phyloP scores from a whole-genome alignment of 441 rosid genomes.

The Populus trichocarpa region DNA sequence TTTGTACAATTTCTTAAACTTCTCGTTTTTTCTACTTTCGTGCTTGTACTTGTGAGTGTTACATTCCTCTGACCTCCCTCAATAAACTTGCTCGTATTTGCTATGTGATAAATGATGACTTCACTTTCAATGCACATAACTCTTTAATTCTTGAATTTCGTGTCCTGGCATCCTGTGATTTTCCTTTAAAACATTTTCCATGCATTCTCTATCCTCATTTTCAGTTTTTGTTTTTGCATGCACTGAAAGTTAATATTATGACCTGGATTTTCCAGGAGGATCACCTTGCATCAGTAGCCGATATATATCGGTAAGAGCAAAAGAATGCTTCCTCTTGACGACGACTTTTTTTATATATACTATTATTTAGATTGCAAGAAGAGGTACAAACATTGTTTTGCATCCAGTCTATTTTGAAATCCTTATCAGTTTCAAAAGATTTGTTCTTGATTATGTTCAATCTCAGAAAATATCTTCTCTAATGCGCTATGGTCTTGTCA shows the following conservation, averaged over 20 bases:
- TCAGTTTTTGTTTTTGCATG: neutral
- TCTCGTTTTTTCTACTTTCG: neutral
- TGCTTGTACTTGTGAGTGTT: neutral
- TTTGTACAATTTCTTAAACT: slow-evolving; percentile 6
- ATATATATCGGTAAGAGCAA: neutral
- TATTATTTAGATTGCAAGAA: neutral
- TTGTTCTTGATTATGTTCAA: neutral
- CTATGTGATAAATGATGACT: neutral
- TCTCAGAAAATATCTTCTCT: neutral
- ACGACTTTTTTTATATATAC: neutral
- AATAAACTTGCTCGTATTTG: neutral
- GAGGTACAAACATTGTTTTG: neutral
- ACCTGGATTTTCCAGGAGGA: neutral
- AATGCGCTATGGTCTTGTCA: neutral
- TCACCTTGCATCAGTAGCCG: neutral
- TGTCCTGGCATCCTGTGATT: neutral
- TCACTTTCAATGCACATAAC: neutral
- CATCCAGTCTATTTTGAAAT: neutral
- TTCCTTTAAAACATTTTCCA: neutral
- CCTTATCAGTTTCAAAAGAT: neutral
- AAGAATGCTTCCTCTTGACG: neutral
- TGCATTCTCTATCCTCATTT: neutral
- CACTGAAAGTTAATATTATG: neutral
- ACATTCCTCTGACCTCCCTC: neutral
- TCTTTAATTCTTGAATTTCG: neutral